These are phyloP conservation scores for Saccharomyces uvarum DNA, from an alignment of 1,139 yeast species.

Conservation along the genomic window DNA sequence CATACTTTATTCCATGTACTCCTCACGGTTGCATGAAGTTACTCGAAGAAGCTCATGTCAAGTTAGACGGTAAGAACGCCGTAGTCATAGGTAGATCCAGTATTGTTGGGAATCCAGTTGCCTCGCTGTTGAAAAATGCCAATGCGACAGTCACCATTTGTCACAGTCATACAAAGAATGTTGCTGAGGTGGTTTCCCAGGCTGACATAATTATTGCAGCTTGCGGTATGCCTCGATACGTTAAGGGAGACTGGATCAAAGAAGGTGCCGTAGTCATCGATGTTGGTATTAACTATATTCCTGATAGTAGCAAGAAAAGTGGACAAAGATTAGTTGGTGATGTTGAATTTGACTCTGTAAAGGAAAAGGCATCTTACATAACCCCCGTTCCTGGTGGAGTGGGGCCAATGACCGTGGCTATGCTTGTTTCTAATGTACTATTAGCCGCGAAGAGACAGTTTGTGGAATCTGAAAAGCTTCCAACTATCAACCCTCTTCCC, in stretches of 20 bases:
- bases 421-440: constrained; percentile 64
- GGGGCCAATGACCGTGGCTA: constrained; percentile 85
- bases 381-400: constrained; percentile 89
- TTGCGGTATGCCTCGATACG: constrained; percentile 63
- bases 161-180: constrained; percentile 51
- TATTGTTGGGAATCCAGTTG: constrained; percentile 76
- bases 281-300: constrained; percentile 71
- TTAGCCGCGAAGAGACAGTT: constrained; percentile 52
- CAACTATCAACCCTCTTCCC: constrained; percentile 48
- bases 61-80: constrained; percentile 58
- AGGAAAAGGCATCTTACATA: constrained; percentile 49
- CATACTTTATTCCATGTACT: constrained; percentile 69
- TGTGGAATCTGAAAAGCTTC: constrained; percentile 39
- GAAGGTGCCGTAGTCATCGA: constrained; percentile 64
- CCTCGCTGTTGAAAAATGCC: constrained; percentile 59
- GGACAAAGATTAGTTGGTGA: constrained; percentile 71
- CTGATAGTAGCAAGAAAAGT: constrained; percentile 54
- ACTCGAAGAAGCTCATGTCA: constrained; percentile 54
- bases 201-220: constrained; percentile 77
- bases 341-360: constrained; percentile 57
- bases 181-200: constrained; percentile 44
- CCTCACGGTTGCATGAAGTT: constrained; percentile 70
- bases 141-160: constrained; percentile 73
- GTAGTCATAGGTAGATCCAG: constrained; percentile 78
- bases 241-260: constrained; percentile 67